Conservation (phyloP, 202 grass and related monocot species). For the Bolboschoenoplectus hybrid region DNA sequence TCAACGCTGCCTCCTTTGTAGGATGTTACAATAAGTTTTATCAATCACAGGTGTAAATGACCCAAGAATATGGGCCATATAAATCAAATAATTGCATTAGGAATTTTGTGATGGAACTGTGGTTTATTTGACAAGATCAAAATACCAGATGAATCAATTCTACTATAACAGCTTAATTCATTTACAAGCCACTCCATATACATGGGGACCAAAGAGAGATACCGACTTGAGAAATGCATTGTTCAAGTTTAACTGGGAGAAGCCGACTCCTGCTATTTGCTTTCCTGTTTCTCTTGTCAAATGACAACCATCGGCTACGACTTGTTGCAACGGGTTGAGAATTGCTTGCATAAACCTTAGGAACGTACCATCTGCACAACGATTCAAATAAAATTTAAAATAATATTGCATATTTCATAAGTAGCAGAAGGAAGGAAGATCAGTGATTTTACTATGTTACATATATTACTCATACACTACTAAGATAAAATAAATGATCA, state of each 20-base stretch:
- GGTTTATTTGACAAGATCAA: not conserved
- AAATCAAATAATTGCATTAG: not conserved
- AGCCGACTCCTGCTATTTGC: constrained; percentile 53
- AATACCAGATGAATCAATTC: not conserved
- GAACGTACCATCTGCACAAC: constrained; percentile 61
- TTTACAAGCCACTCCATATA: constrained; percentile 81
- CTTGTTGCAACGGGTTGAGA: constrained; percentile 75
- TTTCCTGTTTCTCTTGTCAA: constrained; percentile 71
- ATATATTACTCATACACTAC: not conserved
- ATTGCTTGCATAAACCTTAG: constrained; percentile 58
- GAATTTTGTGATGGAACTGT: not conserved
- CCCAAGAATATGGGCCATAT: not conserved
- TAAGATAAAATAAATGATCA: constrained; percentile 37
- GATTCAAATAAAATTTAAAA: not conserved
- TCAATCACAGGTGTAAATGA: not conserved
- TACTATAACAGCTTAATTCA: constrained; percentile 27
- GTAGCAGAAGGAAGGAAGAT: not conserved
- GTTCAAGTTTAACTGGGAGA: constrained; percentile 59
- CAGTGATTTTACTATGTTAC: not conserved
- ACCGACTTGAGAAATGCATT: constrained; percentile 50
- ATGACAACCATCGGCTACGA: constrained; percentile 72
- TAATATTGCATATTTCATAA: not conserved
- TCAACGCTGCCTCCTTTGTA: not conserved
- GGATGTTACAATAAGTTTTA: not conserved
- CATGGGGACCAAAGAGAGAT: constrained; percentile 65